Percentiles rank a stretch among this genome's conserved stretches.
Conservation (phyloP, 2,329 filamentous ascomycete species). For the Beauveria bassiana region DNA sequence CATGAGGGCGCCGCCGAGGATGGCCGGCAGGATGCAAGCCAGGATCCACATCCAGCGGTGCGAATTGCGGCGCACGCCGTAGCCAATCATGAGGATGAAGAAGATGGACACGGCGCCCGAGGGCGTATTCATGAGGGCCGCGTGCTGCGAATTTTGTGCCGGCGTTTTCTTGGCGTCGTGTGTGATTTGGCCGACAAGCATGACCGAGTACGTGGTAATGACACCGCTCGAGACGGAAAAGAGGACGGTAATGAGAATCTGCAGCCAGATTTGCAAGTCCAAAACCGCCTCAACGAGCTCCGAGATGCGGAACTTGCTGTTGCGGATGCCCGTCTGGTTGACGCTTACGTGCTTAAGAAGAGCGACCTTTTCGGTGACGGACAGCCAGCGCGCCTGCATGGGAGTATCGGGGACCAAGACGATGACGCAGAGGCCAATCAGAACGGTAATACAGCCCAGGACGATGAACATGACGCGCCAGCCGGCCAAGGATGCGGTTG, state of each 20-base stretch:
- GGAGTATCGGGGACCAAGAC: slow-evolving; percentile 40
- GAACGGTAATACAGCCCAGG: slow-evolving; percentile 33
- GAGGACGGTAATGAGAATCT: slow-evolving; percentile 5
- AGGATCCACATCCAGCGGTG: slow-evolving; percentile 32
- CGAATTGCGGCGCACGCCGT: slow-evolving; percentile 27
- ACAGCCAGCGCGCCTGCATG: slow-evolving; percentile 31
- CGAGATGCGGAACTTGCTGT: background rate
- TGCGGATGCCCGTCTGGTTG: slow-evolving; percentile 12
- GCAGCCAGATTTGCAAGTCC: slow-evolving; percentile 10
- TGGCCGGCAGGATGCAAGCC: slow-evolving; percentile 38
- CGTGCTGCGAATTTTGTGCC: slow-evolving; percentile 7
- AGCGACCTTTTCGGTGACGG: slow-evolving; percentile 22
- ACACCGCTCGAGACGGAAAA: slow-evolving; percentile 23
- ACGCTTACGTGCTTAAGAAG: slow-evolving; percentile 12
- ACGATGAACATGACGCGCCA: slow-evolving; percentile 41
- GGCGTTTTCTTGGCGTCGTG: slow-evolving; percentile 1
- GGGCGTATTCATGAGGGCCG: slow-evolving; percentile 9
- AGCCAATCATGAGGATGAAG: slow-evolving; percentile 27
- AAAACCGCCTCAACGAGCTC: slow-evolving; percentile 21
- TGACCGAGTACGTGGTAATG: slow-evolving; percentile 14
- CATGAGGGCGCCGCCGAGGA: slow-evolving; percentile 45
- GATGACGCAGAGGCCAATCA: slow-evolving; percentile 30
- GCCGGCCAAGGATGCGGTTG: slow-evolving; percentile 23
- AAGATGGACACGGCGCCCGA: slow-evolving; percentile 10
- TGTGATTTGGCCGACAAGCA: slow-evolving; percentile 8